Evolutionary conservation across 176 grass and related monocot genomes (phyloP), one percentile per base, ranked within the genome.

Genomic region (Paspalum vaginatum): DNA sequence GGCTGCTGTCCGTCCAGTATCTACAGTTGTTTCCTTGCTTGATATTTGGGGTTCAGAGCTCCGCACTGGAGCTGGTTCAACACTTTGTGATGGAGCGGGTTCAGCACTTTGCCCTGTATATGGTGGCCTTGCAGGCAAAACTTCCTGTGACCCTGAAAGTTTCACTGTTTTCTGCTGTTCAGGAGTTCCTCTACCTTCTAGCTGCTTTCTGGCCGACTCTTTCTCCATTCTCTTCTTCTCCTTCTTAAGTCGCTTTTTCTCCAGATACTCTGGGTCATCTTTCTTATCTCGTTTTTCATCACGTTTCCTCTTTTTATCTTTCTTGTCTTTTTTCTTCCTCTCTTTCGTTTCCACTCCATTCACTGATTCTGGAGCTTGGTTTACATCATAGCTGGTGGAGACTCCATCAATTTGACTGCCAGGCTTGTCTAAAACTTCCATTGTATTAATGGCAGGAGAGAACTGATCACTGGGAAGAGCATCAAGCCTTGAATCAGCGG

Each of bases 191-290:
- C 74, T 84, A 70, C 85, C 84, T 47, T 63, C 79, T 69, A 86
- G 90, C 69, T 89, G 66, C 84, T 81, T 95, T 81, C 80, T 93
- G 10, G 86, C 84, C 24, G 76, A 78, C 48, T 98, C 95, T 84
- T 95, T 95, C 78, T 98, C 96, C 90, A 89, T 78, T 72, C 56
- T 81, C 68, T 88, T 99, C 84, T 89, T 98, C 82, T 95, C 96
- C 61, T 91, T 99, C 79, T 93, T 99, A 22, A 95, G 72, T 12
- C 92, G 78, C 51, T 91, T 99, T 79, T 87, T 89, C 70, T 89
- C 96, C 72, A 91, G 50, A 88, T 98, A 98, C 70, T 93, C 88
- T 0, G 92, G 88, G 65, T 93, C 92, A 72, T 91, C 92, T 86
- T 93, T 92, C 78, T 91, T 92, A 44, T 91, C 82, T 18, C 22